Evolutionary conservation across 148 eudicot species (phyloP).

Genomic region (Amaranthus palmeri): DNA sequence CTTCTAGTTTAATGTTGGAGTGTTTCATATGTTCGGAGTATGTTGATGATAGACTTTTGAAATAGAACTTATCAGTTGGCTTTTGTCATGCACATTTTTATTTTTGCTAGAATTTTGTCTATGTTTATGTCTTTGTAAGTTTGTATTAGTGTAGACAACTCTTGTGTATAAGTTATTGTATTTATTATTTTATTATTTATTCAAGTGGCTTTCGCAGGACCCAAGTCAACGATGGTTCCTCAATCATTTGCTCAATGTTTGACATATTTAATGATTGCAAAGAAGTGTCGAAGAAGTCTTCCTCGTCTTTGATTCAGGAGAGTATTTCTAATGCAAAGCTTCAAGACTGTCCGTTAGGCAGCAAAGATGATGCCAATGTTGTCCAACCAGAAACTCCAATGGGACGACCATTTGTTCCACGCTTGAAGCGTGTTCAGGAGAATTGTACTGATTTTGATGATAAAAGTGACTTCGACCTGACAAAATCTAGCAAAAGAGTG

Average conservation of each 20-base stretch:
- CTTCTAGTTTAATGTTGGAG: not conserved
- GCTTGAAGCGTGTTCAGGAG: conserved; percentile 77
- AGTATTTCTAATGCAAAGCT: conserved; percentile 24
- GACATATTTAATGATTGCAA: conserved; percentile 36
- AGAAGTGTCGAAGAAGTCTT: conserved; percentile 21
- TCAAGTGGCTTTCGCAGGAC: conserved; percentile 38
- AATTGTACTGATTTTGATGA: conserved; percentile 36
- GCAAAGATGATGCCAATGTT: conserved; percentile 33
- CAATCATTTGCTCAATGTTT: conserved; percentile 27
- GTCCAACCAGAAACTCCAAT: conserved; percentile 70
- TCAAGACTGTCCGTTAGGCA: conserved; percentile 20
- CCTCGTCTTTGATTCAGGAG: conserved; percentile 18
- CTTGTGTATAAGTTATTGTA: not conserved
- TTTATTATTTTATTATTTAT: not conserved
- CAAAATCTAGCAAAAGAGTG: conserved; percentile 51
- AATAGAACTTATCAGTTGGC: not conserved
- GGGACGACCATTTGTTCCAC: conserved; percentile 62
- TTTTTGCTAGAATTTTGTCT: not conserved
- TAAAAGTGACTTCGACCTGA: conserved; percentile 23
- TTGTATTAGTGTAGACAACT: not conserved
- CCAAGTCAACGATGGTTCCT: conserved; percentile 24
- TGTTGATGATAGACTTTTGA: not conserved
- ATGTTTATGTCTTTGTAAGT: not conserved
- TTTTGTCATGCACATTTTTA: not conserved
- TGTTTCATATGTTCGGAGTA: not conserved